Conservation (phyloP, 257 asterid species). For the Solanum paucissectum region DNA sequence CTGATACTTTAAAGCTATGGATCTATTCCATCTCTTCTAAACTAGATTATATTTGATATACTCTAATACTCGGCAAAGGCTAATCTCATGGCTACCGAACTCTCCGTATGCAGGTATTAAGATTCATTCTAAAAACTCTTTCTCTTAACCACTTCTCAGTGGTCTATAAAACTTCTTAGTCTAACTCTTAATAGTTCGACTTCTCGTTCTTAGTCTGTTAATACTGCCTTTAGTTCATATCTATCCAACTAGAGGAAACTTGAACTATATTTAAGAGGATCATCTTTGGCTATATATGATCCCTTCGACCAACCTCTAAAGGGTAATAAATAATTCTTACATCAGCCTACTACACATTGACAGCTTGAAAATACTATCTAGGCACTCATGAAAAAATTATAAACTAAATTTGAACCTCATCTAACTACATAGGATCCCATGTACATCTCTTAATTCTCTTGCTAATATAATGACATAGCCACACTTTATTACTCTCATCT, state of each 20-base stretch:
- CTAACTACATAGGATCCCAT: not conserved
- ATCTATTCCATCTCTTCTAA: not conserved
- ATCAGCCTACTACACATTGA: not conserved
- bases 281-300: not conserved
- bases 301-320: not conserved
- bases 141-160: not conserved
- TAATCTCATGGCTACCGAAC: not conserved
- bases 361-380: not conserved
- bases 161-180: not conserved
- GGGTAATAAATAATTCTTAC: not conserved
- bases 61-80: not conserved
- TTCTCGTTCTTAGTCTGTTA: not conserved
- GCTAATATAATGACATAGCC: not conserved
- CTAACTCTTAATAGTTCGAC: not conserved
- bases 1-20: not conserved
- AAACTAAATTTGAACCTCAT: not conserved
- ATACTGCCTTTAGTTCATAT: not conserved
- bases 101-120: not conserved
- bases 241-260: not conserved
- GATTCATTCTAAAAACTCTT: not conserved
- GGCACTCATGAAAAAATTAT: not conserved
- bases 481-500: not conserved
- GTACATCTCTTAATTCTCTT: not conserved
- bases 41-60: not conserved
- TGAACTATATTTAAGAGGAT: not conserved